Percentiles rank a stretch among this genome's conserved stretches.
Conservation (phyloP, 768 basidiomycete genomes). For the Rubroboletus satanas region DNA sequence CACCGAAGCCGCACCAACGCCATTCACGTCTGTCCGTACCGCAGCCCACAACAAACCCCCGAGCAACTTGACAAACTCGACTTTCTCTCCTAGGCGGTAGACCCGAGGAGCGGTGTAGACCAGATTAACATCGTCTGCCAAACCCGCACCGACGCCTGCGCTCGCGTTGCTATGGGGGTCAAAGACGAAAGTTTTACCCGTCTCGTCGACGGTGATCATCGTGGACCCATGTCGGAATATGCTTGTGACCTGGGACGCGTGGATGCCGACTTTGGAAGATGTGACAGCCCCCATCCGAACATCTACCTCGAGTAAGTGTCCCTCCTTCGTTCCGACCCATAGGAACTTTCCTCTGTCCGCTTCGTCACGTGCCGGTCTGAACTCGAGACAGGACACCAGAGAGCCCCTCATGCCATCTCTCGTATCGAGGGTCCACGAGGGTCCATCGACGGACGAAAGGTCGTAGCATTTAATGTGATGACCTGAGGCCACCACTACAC, state of each 20-base stretch:
- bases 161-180: conserved; percentile 36
- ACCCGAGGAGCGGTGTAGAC: conserved; percentile 50
- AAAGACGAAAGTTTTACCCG: conserved; percentile 79
- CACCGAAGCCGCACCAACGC: conserved; percentile 41
- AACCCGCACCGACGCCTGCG: conserved; percentile 19
- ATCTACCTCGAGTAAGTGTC: conserved; percentile 82
- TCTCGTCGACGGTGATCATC: conserved; percentile 84
- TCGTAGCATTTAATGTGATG: conserved; percentile 65
- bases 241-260: conserved; percentile 61
- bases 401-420: conserved; percentile 64
- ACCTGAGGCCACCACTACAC: conserved; percentile 53
- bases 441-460: conserved; percentile 44
- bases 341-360: conserved; percentile 57
- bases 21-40: conserved; percentile 47
- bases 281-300: conserved; percentile 54
- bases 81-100: conserved; percentile 73
- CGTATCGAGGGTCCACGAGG: conserved; percentile 52
- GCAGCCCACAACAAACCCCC: conserved; percentile 84
- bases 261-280: conserved; percentile 57
- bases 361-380: conserved; percentile 49
- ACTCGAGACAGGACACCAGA: conserved; percentile 75
- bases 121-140: conserved; percentile 42
- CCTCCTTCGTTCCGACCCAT: conserved; percentile 92
- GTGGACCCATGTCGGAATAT: conserved; percentile 68
- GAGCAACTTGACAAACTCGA: conserved; percentile 72